Conservation (phyloP, 2,329 filamentous ascomycete species). For the Knoxdaviesia capensis region DNA sequence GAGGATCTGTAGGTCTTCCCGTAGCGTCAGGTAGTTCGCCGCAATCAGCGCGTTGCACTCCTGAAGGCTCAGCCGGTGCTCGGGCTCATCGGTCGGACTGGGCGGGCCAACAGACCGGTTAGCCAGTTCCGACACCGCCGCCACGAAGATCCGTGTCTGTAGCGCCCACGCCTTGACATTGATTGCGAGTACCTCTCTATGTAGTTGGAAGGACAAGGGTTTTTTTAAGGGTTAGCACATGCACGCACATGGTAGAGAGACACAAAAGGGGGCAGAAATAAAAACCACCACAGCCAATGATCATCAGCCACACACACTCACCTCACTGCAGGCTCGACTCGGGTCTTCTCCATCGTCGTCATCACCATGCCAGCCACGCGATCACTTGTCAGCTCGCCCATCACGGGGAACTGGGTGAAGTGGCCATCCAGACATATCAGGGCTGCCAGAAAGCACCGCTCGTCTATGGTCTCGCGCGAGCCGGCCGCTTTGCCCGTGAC, state of each 20-base stretch:
- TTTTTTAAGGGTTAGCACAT: background rate
- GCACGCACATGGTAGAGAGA: background rate
- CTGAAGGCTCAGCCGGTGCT: constrained; percentile 35
- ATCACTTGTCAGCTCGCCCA: constrained; percentile 33
- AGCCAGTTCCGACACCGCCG: constrained; percentile 39
- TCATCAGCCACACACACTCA: constrained; percentile 11
- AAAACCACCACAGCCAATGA: background rate
- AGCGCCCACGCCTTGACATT: constrained; percentile 48
- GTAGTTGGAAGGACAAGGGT: background rate
- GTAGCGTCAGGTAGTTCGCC: constrained; percentile 38
- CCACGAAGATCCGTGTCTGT: constrained; percentile 38
- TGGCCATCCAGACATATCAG: constrained; percentile 42
- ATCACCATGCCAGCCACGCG: constrained; percentile 36
- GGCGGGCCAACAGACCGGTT: constrained; percentile 36
- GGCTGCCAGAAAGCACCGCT: constrained; percentile 38
- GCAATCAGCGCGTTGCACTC: constrained; percentile 43
- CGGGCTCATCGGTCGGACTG: constrained; percentile 29
- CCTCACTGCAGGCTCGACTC: constrained; percentile 39
- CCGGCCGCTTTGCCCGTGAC: background rate
- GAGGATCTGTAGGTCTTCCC: constrained; percentile 40
- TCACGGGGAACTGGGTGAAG: constrained; percentile 33
- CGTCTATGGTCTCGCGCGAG: constrained; percentile 34
- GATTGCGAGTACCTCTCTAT: constrained; percentile 35
- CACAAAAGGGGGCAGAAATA: background rate
- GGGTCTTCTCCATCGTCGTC: constrained; percentile 42